Conservation (phyloP, 345 rosid genomes). For the Linum usitatissimum region DNA sequence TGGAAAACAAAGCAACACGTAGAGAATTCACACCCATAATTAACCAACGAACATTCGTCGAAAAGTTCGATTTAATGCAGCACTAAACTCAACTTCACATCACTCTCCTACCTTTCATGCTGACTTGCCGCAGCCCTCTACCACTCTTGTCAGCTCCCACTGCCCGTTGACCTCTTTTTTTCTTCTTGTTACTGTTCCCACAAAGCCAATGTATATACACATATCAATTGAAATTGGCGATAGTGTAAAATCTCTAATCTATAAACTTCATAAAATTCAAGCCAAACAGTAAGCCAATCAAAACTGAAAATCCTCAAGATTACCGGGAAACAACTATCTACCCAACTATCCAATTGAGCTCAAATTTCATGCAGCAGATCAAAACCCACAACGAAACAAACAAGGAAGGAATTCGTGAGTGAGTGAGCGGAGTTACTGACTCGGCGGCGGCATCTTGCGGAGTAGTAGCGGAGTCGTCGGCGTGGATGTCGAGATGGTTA, state of each 20-base stretch:
- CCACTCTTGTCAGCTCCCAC: conserved; percentile 87
- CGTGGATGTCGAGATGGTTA: too few species aligned
- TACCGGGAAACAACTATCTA: conserved; percentile 8
- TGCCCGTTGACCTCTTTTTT: conserved; percentile 85
- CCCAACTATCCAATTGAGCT: conserved; percentile 11
- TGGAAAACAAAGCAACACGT: conserved; percentile 18
- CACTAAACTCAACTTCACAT: conserved; percentile 3
- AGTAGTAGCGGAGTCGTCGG: too few species aligned
- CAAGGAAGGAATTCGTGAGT: neutral
- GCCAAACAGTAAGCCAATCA: too few species aligned
- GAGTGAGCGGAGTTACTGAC: too few species aligned
- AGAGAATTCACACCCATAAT: neutral
- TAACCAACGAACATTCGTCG: conserved; percentile 11
- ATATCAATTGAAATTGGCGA: neutral
- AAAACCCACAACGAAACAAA: conserved; percentile 4
- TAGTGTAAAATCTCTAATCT: neutral
- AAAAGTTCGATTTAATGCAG: neutral
- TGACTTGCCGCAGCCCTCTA: conserved; percentile 97
- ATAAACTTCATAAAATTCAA: neutral
- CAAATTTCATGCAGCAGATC: conserved; percentile 7
- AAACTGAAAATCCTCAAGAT: neutral
- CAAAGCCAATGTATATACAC: conserved; percentile 9
- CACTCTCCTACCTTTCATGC: conserved; percentile 94
- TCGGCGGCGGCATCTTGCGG: too few species aligned
- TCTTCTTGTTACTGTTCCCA: conserved; percentile 57